Evolutionary conservation across 371 early-diverging fungal species (phyloP).

Genomic region (Chytridiales sp.): DNA sequence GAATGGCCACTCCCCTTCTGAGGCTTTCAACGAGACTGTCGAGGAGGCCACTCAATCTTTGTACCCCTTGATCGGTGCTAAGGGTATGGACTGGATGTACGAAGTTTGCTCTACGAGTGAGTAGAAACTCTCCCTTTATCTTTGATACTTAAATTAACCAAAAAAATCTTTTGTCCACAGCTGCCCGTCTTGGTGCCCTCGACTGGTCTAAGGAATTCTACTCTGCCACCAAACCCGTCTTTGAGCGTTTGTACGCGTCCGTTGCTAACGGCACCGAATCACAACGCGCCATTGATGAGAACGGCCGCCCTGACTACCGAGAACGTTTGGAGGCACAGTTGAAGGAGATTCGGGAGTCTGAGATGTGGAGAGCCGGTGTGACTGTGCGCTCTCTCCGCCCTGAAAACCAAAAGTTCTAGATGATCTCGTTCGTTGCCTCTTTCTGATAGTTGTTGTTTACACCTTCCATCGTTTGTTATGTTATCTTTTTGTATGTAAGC

Average conservation of each 20-base stretch:
- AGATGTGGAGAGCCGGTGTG: constrained; percentile 86
- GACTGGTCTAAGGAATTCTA: constrained; percentile 97
- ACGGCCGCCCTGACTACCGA: constrained; percentile 89
- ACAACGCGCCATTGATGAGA: constrained; percentile 82
- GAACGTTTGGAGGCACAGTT: constrained; percentile 88
- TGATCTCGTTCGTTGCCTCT: background rate
- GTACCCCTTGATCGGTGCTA: constrained; percentile 87
- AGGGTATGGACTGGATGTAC: constrained; percentile 97
- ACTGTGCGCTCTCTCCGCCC: constrained; percentile 70
- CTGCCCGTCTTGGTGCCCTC: constrained; percentile 86
- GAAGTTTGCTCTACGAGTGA: constrained; percentile 96
- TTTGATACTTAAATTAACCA: no score
- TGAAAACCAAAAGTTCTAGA: constrained; percentile 34
- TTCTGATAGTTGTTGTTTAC: background rate
- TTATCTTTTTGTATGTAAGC: background rate
- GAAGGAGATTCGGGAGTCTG: constrained; percentile 68
- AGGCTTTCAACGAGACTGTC: constrained; percentile 98
- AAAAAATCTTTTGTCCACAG: no score
- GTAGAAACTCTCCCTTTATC: no score
- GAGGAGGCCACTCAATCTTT: constrained; percentile 98
- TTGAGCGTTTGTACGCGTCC: constrained; percentile 80
- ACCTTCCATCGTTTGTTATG: background rate
- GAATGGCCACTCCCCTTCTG: constrained; percentile 92
- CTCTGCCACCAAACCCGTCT: constrained; percentile 90
- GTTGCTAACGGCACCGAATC: constrained; percentile 91